A percentile compares a stretch with the other conserved stretches of the same genome.
phyloP scores from a whole-genome alignment of 495 filamentous ascomycete species.

The Astrothelium macrocarpum region DNA sequence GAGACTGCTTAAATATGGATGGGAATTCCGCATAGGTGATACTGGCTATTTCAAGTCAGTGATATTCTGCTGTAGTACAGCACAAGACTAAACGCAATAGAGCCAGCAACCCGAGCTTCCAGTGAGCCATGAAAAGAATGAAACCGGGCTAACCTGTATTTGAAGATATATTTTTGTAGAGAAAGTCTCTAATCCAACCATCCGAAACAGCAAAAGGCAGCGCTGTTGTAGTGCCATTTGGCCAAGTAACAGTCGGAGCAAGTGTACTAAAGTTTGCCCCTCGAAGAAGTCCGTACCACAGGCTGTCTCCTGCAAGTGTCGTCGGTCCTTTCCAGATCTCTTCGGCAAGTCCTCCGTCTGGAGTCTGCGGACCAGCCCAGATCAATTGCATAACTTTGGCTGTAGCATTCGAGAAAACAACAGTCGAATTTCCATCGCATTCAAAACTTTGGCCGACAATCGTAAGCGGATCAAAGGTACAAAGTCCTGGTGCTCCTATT shows the following conservation, averaged over 20 bases:
- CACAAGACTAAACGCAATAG: not conserved
- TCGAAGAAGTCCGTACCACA: slow-evolving; percentile 25
- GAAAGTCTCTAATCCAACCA: slow-evolving; percentile 16
- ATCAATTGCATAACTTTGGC: slow-evolving; percentile 18
- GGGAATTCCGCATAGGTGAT: slow-evolving; percentile 18
- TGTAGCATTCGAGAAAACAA: slow-evolving; percentile 12
- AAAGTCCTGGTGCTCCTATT: slow-evolving; percentile 29
- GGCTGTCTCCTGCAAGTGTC: slow-evolving; percentile 15
- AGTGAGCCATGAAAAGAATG: not conserved
- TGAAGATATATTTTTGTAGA: slow-evolving; percentile 20
- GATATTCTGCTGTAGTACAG: not conserved
- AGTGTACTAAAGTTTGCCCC: slow-evolving; percentile 10
- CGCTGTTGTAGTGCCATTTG: not conserved
- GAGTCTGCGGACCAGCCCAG: slow-evolving; percentile 20
- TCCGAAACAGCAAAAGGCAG: slow-evolving; percentile 14
- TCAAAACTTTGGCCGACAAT: slow-evolving; percentile 28
- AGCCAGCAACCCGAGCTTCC: not conserved
- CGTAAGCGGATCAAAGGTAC: slow-evolving; percentile 30
- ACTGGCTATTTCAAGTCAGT: not conserved
- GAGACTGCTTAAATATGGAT: slow-evolving; percentile 23
- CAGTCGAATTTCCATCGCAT: slow-evolving; percentile 10
- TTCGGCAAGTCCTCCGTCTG: not conserved
- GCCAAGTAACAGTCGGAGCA: not conserved
- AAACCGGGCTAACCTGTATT: not conserved
- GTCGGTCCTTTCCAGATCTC: slow-evolving; percentile 24